Evolutionary conservation across 176 grass and related monocot genomes (phyloP), one percentile per base, ranked within the genome.

Genomic region (Paspalum notatum): DNA sequence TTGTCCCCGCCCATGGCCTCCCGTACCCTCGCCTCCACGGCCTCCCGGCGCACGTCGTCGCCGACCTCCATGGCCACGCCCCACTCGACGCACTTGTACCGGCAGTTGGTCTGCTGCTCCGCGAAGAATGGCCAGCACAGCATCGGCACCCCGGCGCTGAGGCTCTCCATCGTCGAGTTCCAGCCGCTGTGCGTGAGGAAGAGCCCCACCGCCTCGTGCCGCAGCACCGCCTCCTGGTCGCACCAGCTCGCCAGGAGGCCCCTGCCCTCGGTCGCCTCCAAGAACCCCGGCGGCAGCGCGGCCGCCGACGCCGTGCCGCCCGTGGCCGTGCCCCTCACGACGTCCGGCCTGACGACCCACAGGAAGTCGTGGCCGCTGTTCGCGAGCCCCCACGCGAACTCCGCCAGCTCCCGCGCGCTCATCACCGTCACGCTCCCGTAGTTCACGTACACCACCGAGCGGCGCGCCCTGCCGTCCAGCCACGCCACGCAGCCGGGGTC

Each of bases 111-210:
- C 63, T 84, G 85, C 77, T 87, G 80, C 56, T 91, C 89, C 0
- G 71, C 80, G 70, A 80, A 76, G 85, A 80, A 87, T 0, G 89
- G 89, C 89, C 85, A 87, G 76, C 80, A 81, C 21, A 87, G 62
- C 89, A 91, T 84, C 2, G 85, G 81, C 85, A 87, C 85, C 2
- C 85, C 68, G 12, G 61, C 48, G 80, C 24, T 2, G 2, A 87
- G 47, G 55, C 69, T 47, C 84, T 98, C 95, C 72, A 77, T 1
- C 25, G 90, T 92, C 6, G 91, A 97, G 91, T 97, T 97, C 94
- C 94, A 97, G 22, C 94, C 91, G 62, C 87, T 82, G 76, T 97
- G 94, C 15, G 85, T 97, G 72, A 97, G 86, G 66, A 97, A 97
- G 17, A 66, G 20, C 3, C 76, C 67, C 20, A 89, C 59, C 25